Conservation (phyloP, 352 stramenopile genomes). For the Phytophthora pini region DNA sequence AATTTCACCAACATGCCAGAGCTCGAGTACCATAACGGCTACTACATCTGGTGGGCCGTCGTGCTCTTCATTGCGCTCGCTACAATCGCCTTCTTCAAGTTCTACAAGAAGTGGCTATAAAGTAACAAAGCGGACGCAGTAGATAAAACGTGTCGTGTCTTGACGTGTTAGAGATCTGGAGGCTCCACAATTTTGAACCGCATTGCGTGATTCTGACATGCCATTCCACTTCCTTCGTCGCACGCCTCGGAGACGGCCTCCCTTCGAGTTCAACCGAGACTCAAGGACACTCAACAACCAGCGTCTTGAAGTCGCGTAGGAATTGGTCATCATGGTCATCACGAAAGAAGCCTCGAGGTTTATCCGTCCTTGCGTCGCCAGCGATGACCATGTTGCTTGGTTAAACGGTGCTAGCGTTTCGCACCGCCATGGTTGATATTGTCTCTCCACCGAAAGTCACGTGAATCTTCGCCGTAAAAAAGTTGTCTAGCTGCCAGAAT, state of each 20-base stretch:
- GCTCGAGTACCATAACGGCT: constrained; percentile 75
- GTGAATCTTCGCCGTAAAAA: not conserved
- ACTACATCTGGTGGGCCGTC: constrained; percentile 82
- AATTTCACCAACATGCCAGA: constrained; percentile 91
- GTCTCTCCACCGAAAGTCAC: not conserved
- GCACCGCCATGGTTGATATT: not conserved
- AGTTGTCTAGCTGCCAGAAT: not conserved
- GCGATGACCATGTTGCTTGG: not conserved
- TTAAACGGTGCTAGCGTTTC: not conserved
- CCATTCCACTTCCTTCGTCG: no score
- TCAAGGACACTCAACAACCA: not conserved
- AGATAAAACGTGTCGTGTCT: no score
- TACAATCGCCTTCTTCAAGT: constrained; percentile 67
- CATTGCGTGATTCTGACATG: no score
- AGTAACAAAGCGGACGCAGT: not conserved
- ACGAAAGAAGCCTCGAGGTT: not conserved
- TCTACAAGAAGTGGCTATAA: constrained; percentile 81
- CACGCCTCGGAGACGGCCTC: no score
- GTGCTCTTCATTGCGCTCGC: constrained; percentile 55
- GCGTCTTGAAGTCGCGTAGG: not conserved
- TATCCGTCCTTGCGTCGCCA: not conserved
- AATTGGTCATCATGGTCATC: not conserved
- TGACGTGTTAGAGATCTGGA: no score
- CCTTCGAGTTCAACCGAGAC: no score
- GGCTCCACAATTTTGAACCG: no score